Evolutionary conservation across 2,329 filamentous ascomycete species (phyloP).

Genomic region (Calonectria crousiana): DNA sequence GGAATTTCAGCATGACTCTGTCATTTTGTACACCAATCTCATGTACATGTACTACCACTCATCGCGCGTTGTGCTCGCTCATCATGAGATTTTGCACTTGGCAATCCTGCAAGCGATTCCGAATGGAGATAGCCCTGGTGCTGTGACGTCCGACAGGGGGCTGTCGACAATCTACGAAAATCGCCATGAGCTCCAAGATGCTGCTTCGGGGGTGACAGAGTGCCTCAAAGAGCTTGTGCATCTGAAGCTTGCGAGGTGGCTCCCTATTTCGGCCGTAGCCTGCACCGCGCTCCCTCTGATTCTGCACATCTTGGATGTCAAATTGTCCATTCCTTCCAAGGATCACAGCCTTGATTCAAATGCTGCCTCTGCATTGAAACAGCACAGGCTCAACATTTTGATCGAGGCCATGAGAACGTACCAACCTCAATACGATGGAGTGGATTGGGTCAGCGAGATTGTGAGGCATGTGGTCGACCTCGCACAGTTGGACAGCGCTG

Average conservation of each 20-base stretch:
- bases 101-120: slow-evolving; percentile 55
- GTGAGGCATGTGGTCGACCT: slow-evolving; percentile 58
- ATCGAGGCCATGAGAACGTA: slow-evolving; percentile 61
- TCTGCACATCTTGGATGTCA: slow-evolving; percentile 51
- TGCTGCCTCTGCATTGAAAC: slow-evolving; percentile 53
- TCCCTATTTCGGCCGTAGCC: slow-evolving; percentile 60
- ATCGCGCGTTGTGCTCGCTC: slow-evolving; percentile 55
- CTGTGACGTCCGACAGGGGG: slow-evolving; percentile 36
- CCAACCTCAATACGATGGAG: slow-evolving; percentile 59
- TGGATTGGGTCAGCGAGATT: slow-evolving; percentile 59
- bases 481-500: slow-evolving; percentile 52
- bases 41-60: slow-evolving; percentile 67
- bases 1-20: slow-evolving; percentile 54
- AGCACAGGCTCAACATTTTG: slow-evolving; percentile 58
- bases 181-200: slow-evolving; percentile 58
- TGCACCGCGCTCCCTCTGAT: slow-evolving; percentile 51
- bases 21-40: slow-evolving; percentile 59
- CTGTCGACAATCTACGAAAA: slow-evolving; percentile 55
- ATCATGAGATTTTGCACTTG: slow-evolving; percentile 60
- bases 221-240: slow-evolving; percentile 61
- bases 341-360: slow-evolving; percentile 23
- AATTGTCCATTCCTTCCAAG: slow-evolving; percentile 43
- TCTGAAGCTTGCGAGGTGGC: slow-evolving; percentile 57
- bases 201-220: slow-evolving; percentile 57
- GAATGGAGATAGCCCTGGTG: slow-evolving; percentile 45